Evolutionary conservation across 106 monocot species (phyloP), one percentile per base, ranked within the genome.

Genomic region (Amphibolis antarctica): DNA sequence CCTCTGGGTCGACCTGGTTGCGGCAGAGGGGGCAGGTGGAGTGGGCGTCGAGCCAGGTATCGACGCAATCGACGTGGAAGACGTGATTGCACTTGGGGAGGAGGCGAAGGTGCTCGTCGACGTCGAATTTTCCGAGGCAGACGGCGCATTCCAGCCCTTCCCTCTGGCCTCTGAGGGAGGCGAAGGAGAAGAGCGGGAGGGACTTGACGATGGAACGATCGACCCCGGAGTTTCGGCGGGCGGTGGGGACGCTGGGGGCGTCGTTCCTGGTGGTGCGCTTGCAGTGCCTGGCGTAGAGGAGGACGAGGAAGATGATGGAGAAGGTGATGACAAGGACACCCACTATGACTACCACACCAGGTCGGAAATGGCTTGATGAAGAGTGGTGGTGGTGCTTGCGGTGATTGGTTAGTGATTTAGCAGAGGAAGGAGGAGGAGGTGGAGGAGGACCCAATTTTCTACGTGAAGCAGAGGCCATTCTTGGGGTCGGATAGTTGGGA

Each of bases 21-120:
- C 93, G 88, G 54, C 93, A 94, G 46, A 94, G 83, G 0, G 93
- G 93, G 62, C 93, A 94, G 12, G 83, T 86, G 43, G 88, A 86
- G 75, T 94, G 93, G 12, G 83, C 77, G 50, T 85, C 83, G 22
- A 94, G 83, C 93, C 93, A 94, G 9, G 75, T 82, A 46, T 94
- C 93, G 52, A 94, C 83, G 79, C 93, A 94, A 64, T 89, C 86
- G 51, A 89, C 77, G 73, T 94, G 93, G 79, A 94, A 94, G 25
- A 77, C 89, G 66, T 94, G 93, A 47, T 79, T 76, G 81, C 93
- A 94, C 65, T 82, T 85, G n/a, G 93, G 93, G 9, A 94, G 81
- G 15, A 94, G 73, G 5, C 93, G 79, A 19, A 94, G 88, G 6
- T 71, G 28, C 77, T 89, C 93, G 17, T 67, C 54, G 29, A 72